A percentile compares a stretch with the other conserved stretches of the same genome.
Evolutionary conservation across 2,329 filamentous ascomycete species (phyloP).

Genomic region (Diaporthe aspalathi): DNA sequence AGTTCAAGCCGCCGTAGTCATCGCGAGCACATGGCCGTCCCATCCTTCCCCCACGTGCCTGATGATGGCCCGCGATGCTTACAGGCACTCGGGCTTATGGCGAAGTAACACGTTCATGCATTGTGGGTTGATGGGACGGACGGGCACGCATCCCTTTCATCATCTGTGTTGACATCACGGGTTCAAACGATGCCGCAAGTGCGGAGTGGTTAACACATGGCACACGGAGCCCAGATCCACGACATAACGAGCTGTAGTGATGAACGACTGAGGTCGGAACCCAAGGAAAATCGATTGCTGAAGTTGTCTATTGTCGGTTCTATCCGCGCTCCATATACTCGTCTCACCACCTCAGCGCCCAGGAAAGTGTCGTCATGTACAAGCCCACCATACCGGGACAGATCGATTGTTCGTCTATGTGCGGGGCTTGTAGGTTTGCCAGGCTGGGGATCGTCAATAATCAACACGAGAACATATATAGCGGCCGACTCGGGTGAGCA

Average conservation of each 20-base stretch:
- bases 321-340: conserved; percentile 37
- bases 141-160: too few species aligned
- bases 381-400: conserved; percentile 19
- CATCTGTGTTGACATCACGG: not conserved
- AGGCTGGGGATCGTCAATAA: conserved; percentile 55
- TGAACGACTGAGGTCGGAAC: not conserved
- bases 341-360: conserved; percentile 31
- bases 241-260: not conserved
- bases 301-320: conserved; percentile 41
- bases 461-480: not conserved
- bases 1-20: too few species aligned
- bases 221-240: not conserved
- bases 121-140: not conserved
- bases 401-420: conserved; percentile 46
- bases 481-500: conserved; percentile 40
- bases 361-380: conserved; percentile 34
- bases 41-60: not conserved
- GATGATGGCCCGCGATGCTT: not conserved
- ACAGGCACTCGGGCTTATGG: not conserved
- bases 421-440: conserved; percentile 62
- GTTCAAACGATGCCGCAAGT: not conserved
- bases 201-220: not conserved
- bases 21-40: not conserved
- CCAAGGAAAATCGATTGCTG: conserved; percentile 38
- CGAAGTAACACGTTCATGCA: not conserved